Conservation (phyloP, 352 stramenopile genomes). For the Thraustochytrium sp. region DNA sequence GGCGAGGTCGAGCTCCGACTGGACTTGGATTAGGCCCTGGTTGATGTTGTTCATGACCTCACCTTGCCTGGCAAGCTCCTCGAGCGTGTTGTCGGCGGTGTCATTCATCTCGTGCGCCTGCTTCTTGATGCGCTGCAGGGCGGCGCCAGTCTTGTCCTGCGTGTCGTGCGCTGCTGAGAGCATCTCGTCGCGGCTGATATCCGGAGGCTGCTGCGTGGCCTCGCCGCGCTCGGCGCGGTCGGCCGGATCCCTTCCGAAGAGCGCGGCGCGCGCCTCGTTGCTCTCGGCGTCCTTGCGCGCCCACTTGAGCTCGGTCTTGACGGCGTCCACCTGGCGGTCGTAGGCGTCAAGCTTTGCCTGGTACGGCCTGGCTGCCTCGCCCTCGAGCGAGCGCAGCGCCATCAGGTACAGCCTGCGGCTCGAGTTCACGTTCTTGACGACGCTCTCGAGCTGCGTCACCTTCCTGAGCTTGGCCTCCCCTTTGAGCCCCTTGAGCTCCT, state of each 20-base stretch:
- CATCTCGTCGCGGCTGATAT: constrained; percentile 24
- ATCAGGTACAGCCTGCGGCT: constrained; percentile 3
- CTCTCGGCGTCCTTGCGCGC: neutral
- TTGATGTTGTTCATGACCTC: constrained; percentile 26
- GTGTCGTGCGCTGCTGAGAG: neutral
- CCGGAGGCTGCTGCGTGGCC: neutral
- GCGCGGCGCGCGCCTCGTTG: neutral
- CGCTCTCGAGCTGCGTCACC: neutral
- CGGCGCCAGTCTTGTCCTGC: neutral
- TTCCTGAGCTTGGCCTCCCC: neutral
- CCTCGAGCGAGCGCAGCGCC: neutral
- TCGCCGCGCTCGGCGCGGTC: neutral
- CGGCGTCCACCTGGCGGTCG: neutral
- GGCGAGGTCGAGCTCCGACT: constrained; percentile 17
- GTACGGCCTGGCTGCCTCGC: neutral
- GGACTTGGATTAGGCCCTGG: neutral
- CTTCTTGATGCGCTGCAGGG: neutral
- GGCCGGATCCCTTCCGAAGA: constrained; percentile 9
- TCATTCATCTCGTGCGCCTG: constrained; percentile 12
- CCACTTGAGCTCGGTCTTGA: constrained; percentile 28
- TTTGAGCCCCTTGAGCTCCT: neutral
- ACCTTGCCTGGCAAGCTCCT: neutral
- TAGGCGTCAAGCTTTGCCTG: constrained; percentile 25
- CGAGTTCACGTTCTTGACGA: neutral
- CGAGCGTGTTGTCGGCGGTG: neutral